A percentile compares a stretch with the other conserved stretches of the same genome.
Evolutionary conservation across 2,329 filamentous ascomycete genomes (phyloP).

Genomic region (Claviceps digitariae): DNA sequence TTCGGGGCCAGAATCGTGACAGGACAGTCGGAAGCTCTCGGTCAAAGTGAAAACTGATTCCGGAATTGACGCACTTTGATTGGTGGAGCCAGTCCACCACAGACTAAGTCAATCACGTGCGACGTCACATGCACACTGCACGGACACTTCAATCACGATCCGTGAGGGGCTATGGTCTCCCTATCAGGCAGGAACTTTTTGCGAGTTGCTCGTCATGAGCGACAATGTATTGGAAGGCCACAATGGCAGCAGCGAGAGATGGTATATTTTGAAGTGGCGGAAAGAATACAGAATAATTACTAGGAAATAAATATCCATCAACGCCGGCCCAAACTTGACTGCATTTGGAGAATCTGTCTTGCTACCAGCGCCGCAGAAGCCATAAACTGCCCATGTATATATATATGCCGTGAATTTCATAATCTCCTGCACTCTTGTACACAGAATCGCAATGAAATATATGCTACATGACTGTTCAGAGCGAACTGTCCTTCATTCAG

Average conservation of each 20-base stretch:
- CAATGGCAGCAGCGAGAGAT: background rate
- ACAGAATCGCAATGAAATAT: background rate
- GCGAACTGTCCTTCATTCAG: background rate
- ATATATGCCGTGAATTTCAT: slow-evolving; percentile 5
- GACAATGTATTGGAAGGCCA: background rate
- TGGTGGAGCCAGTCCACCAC: slow-evolving; percentile 17
- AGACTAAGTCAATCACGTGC: slow-evolving; percentile 2
- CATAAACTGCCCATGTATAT: slow-evolving; percentile 2
- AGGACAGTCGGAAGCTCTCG: slow-evolving; percentile 26
- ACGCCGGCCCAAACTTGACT: slow-evolving; percentile 1
- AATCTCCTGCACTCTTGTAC: background rate
- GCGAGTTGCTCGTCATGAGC: background rate
- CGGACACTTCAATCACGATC: background rate
- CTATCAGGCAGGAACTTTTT: background rate
- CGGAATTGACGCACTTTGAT: slow-evolving; percentile 36
- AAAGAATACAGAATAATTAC: background rate
- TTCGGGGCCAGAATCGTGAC: slow-evolving; percentile 21
- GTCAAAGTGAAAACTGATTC: slow-evolving; percentile 32
- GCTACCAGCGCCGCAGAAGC: slow-evolving; percentile 1
- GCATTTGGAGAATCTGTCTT: background rate
- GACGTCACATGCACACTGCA: slow-evolving; percentile 11
- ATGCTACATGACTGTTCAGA: background rate
- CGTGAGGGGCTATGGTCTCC: background rate
- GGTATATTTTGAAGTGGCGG: background rate
- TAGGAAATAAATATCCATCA: background rate